These are phyloP conservation scores for Pycnococcus provasolii DNA, from an alignment of 139 green algal species.

Conservation along the genomic window DNA sequence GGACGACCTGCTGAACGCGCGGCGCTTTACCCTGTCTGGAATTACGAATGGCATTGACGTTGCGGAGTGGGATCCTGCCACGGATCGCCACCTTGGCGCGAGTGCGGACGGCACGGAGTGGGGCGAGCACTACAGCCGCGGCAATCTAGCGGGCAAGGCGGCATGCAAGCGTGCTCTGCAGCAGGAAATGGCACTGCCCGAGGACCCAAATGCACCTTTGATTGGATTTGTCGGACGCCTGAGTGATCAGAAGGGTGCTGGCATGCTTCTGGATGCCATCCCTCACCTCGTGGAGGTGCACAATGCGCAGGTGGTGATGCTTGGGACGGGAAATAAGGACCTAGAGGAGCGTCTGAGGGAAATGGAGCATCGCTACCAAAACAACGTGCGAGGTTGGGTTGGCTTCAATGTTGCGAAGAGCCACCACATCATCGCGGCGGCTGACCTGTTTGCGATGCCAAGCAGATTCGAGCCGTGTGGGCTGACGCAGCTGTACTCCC, in stretches of 20 bases:
- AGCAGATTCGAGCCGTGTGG: conserved; percentile 80
- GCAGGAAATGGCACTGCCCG: conserved; percentile 39
- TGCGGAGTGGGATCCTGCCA: conserved; percentile 44
- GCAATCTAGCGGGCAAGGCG: conserved; percentile 29
- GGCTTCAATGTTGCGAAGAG: conserved; percentile 77
- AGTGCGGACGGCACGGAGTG: not conserved
- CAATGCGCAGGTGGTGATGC: conserved; percentile 56
- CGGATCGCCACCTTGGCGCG: conserved; percentile 32
- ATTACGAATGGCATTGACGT: conserved; percentile 75
- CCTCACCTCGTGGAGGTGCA: conserved; percentile 29
- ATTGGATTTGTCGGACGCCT: conserved; percentile 83
- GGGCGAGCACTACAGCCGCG: not conserved
- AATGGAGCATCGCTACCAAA: conserved; percentile 26
- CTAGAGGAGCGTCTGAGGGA: conserved; percentile 50
- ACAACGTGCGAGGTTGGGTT: conserved; percentile 70
- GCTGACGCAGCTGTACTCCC: conserved; percentile 85
- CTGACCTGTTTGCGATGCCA: conserved; percentile 84
- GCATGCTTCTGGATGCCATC: conserved; percentile 32
- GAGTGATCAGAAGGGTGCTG: conserved; percentile 63
- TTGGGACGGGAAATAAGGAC: conserved; percentile 58
- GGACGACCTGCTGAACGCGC: conserved; percentile 37
- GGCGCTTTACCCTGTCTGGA: conserved; percentile 48
- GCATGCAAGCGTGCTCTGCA: conserved; percentile 41
- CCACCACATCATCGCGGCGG: conserved; percentile 56
- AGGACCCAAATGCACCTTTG: conserved; percentile 16